Evolutionary conservation across 78 protist species (phyloP).

Genomic region (Cavenderia fasciculata): DNA sequence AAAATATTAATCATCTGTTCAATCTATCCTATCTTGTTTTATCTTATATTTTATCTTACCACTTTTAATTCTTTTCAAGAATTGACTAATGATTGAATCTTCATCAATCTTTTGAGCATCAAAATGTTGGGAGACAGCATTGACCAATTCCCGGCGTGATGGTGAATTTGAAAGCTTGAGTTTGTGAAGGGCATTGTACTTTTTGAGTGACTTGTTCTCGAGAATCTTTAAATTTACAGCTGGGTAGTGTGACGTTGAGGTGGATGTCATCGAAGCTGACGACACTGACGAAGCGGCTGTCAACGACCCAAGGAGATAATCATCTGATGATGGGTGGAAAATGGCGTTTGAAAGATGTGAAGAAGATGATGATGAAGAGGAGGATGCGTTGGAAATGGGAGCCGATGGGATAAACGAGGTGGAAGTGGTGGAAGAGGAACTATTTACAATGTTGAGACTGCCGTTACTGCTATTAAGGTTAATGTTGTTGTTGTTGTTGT

Average conservation of each 20-base stretch:
- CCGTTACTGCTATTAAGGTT: neutral
- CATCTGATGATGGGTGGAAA: neutral
- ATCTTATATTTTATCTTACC: conserved; percentile 1
- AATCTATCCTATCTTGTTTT: no score
- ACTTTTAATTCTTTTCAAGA: conserved; percentile 48
- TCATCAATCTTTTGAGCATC: conserved; percentile 68
- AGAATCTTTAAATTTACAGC: conserved; percentile 53
- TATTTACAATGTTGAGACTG: neutral
- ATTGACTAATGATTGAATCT: conserved; percentile 39
- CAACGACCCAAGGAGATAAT: neutral
- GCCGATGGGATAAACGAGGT: neutral
- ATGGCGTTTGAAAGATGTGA: neutral
- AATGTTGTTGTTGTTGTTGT: neutral
- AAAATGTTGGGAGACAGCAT: conserved; percentile 58
- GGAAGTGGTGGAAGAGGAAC: neutral
- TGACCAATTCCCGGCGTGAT: conserved; percentile 24
- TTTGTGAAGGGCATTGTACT: conserved; percentile 55
- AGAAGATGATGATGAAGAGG: neutral
- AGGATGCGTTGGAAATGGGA: neutral
- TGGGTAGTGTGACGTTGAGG: no score
- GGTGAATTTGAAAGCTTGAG: conserved; percentile 42
- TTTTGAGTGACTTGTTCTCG: conserved; percentile 54
- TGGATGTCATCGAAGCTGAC: neutral
- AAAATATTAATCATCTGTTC: no score
- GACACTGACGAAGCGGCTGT: neutral